phyloP scores from a whole-genome alignment of 306 rosid genomes.

The Hippophae rhamnoides region DNA sequence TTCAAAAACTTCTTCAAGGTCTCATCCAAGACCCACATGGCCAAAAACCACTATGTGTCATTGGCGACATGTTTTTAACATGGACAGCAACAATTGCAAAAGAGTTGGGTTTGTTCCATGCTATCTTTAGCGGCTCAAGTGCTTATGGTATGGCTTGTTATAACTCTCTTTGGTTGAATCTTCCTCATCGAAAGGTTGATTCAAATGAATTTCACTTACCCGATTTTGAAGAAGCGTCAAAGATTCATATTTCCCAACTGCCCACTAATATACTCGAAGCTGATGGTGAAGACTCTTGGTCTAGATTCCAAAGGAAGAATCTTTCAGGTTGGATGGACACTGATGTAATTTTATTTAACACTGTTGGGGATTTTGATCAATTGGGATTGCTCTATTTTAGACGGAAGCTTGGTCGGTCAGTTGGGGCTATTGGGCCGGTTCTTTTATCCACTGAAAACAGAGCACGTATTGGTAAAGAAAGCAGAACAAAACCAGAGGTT shows the following conservation, averaged over 20 bases:
- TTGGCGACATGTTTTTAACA: constrained; percentile 58
- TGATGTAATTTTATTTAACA: constrained; percentile 49
- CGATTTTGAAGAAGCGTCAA: constrained; percentile 47
- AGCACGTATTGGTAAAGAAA: constrained; percentile 33
- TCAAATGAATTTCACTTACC: constrained; percentile 29
- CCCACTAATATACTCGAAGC: constrained; percentile 37
- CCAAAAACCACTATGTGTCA: constrained; percentile 26
- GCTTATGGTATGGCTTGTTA: constrained; percentile 67
- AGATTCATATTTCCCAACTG: constrained; percentile 42
- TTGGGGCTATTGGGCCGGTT: constrained; percentile 55
- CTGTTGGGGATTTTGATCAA: constrained; percentile 37
- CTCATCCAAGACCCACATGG: constrained; percentile 6
- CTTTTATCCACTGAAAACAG: constrained; percentile 26
- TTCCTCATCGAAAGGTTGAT: constrained; percentile 34
- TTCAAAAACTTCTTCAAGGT: constrained; percentile 27
- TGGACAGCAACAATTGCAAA: constrained; percentile 52
- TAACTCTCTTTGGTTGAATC: constrained; percentile 57
- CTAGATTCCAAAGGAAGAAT: constrained; percentile 26
- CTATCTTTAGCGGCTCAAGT: constrained; percentile 31
- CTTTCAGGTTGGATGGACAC: constrained; percentile 37
- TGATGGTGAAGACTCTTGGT: constrained; percentile 51
- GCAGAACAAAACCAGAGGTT: constrained; percentile 12
- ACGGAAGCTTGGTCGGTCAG: constrained; percentile 24
- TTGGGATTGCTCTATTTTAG: constrained; percentile 36
- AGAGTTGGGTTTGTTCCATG: constrained; percentile 41